Base-by-base conservation (phyloP, 805 yeast genomes). In the Suhomyces faveliae region DNA sequence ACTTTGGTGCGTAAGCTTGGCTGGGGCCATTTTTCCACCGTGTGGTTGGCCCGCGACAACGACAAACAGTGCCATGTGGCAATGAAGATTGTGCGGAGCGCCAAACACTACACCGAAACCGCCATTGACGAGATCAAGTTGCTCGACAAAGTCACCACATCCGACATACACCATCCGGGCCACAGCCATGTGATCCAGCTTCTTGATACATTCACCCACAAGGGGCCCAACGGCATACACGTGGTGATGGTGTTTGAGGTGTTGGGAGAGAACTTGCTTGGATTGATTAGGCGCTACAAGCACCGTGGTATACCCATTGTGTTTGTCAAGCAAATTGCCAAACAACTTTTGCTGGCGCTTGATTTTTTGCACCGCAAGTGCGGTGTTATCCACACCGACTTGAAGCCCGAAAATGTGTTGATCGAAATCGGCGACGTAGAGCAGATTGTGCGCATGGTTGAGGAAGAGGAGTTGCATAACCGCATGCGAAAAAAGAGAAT, bases 1-100 rank as follows among this genome's bases (percentile, higher is more conserved):
- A 76, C 84, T 1, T 68, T 94, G 42, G 91, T 88, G 24, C 80
- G 98, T 51, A 94, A 94, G 63, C 73, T 94, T 3, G 99, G 99
- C 0, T 94, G 99, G 99, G 99, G 99, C 29, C 97, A 94, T 68
- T 94, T 94, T 63, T 85, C 96, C 22, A 94, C 96, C 0, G 97
- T 89, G 19, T 91, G 97, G 97, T 73, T 88, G 23, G 98, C 97
- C 4, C 77, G 70, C 51, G 80, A 80, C 43, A 69, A 73, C 45
- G 75, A 72, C 52, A 71, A 74, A 47, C 75, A 79, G 50, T 70
- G 79, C 42, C 96, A 87, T 62, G 98, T 94, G 19, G 99, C 99
- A 1, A 79, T 94, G 78, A 94, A 94, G 65, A 85, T 94, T 56
- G 97, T 94, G 21, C 78, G 97, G 52, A 85, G 95, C 57, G 96